Conservation (phyloP, 164 flowering plant genomes). For the Berberis thunbergii region DNA sequence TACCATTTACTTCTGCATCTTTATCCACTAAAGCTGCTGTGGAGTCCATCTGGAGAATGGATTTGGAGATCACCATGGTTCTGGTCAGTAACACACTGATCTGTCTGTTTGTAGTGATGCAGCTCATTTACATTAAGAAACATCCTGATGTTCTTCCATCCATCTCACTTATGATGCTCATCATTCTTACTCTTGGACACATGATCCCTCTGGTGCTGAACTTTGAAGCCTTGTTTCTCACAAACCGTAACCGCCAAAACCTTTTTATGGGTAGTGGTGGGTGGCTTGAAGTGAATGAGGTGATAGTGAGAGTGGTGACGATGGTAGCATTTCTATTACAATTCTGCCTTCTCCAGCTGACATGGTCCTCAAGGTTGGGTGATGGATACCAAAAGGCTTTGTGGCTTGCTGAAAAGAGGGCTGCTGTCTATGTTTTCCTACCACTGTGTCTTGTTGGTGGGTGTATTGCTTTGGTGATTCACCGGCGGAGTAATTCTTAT, state of each 20-base stretch:
- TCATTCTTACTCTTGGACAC: slow-evolving; percentile 46
- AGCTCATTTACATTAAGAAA: slow-evolving; percentile 42
- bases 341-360: slow-evolving; percentile 47
- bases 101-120: slow-evolving; percentile 42
- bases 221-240: slow-evolving; percentile 45
- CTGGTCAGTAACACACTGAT: slow-evolving; percentile 45
- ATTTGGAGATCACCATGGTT: slow-evolving; percentile 48
- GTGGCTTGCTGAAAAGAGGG: slow-evolving; percentile 39
- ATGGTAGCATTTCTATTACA: slow-evolving; percentile 49
- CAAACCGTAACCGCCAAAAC: slow-evolving; percentile 12
- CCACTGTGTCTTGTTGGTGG: slow-evolving; percentile 36
- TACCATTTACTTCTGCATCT: slow-evolving; percentile 24
- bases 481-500: slow-evolving; percentile 11
- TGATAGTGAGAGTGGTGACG: slow-evolving; percentile 37
- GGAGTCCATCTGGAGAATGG: slow-evolving; percentile 42
- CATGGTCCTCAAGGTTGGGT: slow-evolving; percentile 34
- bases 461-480: slow-evolving; percentile 26
- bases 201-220: slow-evolving; percentile 53
- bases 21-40: slow-evolving; percentile 7
- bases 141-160: slow-evolving; percentile 38
- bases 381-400: slow-evolving; percentile 19
- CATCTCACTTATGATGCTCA: slow-evolving; percentile 52
- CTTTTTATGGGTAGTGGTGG: slow-evolving; percentile 25
- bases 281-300: slow-evolving; percentile 49
- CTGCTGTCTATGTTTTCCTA: slow-evolving; percentile 19